Evolutionary conservation across 805 yeast species (phyloP).

Genomic region (Naumovozyma baii): DNA sequence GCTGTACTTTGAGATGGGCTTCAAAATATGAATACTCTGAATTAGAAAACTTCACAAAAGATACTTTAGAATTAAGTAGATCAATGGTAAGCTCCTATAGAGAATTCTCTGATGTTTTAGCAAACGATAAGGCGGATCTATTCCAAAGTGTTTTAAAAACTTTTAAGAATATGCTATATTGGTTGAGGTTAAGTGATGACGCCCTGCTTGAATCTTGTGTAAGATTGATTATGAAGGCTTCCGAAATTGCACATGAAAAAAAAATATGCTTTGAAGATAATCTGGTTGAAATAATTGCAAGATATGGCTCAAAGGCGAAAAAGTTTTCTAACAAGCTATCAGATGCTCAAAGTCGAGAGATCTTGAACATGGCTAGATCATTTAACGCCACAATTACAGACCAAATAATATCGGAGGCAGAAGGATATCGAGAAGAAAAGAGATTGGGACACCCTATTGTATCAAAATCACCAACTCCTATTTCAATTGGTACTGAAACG

Average conservation of each 20-base stretch:
- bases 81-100: conserved; percentile 56
- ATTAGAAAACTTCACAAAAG: conserved; percentile 76
- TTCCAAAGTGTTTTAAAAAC: conserved; percentile 50
- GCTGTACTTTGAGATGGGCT: conserved; percentile 71
- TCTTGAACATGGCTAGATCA: conserved; percentile 50
- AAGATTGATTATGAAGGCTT: conserved; percentile 50
- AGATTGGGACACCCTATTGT: conserved; percentile 8
- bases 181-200: conserved; percentile 77
- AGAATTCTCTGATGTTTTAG: conserved; percentile 34
- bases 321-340: conserved; percentile 61
- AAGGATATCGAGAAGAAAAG: conserved; percentile 29
- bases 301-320: conserved; percentile 56
- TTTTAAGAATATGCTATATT: conserved; percentile 56
- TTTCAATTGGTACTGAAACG: conserved; percentile 12
- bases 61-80: conserved; percentile 70
- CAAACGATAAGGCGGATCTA: conserved; percentile 30
- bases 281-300: conserved; percentile 48
- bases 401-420: conserved; percentile 36
- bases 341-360: conserved; percentile 53
- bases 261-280: conserved; percentile 42
- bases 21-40: conserved; percentile 42
- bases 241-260: conserved; percentile 53
- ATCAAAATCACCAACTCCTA: conserved; percentile 2
- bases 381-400: conserved; percentile 49
- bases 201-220: conserved; percentile 63